A percentile compares a stretch with the other conserved stretches of the same genome.
phyloP scores from a whole-genome alignment of 345 rosid genomes.

The Boechera stricta region DNA sequence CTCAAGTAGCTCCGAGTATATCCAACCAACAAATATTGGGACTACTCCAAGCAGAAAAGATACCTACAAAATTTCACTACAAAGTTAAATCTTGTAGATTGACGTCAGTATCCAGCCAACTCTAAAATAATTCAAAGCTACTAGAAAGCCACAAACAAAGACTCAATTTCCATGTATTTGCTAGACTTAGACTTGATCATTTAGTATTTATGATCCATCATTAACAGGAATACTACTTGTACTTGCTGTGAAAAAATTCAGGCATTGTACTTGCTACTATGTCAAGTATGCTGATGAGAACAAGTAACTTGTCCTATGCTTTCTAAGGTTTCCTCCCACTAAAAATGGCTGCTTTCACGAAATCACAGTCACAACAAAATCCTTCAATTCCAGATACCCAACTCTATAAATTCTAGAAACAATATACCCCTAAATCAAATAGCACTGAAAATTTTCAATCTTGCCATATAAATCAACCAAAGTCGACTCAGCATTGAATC shows the following conservation, averaged over 20 bases:
- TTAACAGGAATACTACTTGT: background rate
- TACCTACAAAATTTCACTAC: constrained; percentile 55
- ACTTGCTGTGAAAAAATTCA: background rate
- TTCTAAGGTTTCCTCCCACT: background rate
- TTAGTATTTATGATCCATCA: constrained; percentile 2
- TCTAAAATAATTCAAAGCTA: constrained; percentile 8
- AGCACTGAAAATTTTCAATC: background rate
- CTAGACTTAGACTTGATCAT: constrained; percentile 11
- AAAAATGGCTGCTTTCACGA: constrained; percentile 13
- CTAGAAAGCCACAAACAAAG: constrained; percentile 9
- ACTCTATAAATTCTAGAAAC: background rate
- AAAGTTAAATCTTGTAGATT: constrained; percentile 40
- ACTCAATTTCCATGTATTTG: background rate
- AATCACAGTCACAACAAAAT: background rate
- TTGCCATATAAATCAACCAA: background rate
- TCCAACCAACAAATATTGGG: constrained; percentile 85
- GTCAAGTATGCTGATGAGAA: constrained; percentile 12
- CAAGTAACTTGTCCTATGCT: background rate
- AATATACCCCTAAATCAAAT: background rate
- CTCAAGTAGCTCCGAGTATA: constrained; percentile 86
- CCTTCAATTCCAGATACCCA: background rate
- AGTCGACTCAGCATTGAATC: constrained; percentile 25
- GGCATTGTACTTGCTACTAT: background rate
- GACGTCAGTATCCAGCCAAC: constrained; percentile 11
- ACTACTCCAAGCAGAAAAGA: constrained; percentile 86